These are phyloP conservation scores for Silene vulgaris DNA, from an alignment of 179 eudicot species.

Conservation along the genomic window DNA sequence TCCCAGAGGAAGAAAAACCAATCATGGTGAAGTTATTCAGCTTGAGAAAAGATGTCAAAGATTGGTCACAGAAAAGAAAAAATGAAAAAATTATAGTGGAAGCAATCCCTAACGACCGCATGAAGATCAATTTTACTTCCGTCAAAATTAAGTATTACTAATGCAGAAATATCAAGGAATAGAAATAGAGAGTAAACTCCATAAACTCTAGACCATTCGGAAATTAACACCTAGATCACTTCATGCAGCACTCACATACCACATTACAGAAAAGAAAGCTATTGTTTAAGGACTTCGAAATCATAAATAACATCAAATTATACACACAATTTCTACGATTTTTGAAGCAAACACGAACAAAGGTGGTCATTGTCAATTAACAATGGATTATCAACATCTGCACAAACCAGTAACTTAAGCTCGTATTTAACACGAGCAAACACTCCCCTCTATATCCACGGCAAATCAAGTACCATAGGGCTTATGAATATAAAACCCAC, in stretches of 20 bases:
- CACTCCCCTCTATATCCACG: not conserved
- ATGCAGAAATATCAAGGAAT: no score
- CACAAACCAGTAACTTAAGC: not conserved
- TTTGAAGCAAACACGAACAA: no score
- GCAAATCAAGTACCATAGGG: not conserved
- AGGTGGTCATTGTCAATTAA: not conserved
- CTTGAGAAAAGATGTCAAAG: not conserved
- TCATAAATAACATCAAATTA: not conserved
- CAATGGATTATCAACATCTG: not conserved
- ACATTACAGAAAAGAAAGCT: not conserved
- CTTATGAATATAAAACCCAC: not conserved
- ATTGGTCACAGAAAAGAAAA: not conserved
- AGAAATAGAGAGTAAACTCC: no score
- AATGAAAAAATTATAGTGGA: not conserved
- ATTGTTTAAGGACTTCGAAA: not conserved
- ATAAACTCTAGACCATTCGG: no score
- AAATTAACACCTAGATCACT: no score
- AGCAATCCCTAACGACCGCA: not conserved
- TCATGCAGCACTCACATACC: no score
- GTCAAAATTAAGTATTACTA: no score
- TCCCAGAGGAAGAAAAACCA: conserved; percentile 3
- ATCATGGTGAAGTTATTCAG: not conserved
- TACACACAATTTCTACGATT: no score
- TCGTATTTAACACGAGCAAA: not conserved
- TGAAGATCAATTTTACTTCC: no score